These are phyloP conservation scores for Arctium lappa DNA, from an alignment of 129 eudicot species.

Conservation along the genomic window DNA sequence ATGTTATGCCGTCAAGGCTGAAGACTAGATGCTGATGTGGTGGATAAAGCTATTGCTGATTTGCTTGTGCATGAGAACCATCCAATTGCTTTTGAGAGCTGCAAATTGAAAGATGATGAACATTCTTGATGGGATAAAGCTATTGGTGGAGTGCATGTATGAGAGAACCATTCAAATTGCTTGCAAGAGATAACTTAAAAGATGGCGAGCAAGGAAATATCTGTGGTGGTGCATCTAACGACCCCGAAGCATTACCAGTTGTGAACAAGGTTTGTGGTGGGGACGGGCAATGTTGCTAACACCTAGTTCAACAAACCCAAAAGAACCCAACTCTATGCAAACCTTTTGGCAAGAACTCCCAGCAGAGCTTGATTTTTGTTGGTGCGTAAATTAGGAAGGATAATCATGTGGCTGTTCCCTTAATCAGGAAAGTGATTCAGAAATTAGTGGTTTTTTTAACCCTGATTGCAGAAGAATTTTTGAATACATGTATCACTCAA, in stretches of 20 bases:
- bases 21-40: background rate
- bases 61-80: background rate
- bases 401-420: background rate
- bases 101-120: background rate
- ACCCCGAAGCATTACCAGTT: background rate
- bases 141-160: background rate
- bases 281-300: background rate
- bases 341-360: background rate
- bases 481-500: too few relatives aligned
- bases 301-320: background rate
- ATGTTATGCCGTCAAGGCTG: background rate
- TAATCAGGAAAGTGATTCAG: background rate
- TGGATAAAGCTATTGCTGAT: background rate
- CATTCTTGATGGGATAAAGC: background rate
- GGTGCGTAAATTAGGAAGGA: background rate
- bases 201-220: background rate
- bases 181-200: background rate
- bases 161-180: background rate
- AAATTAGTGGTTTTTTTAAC: too few relatives aligned
- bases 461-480: too few relatives aligned
- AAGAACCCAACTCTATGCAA: background rate
- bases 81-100: background rate
- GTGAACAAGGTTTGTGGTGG: background rate
- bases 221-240: background rate
- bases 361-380: background rate